These are phyloP conservation scores for Aspergillus brunneoviolaceus DNA, from an alignment of 2,329 filamentous ascomycete species.

Conservation along the genomic window DNA sequence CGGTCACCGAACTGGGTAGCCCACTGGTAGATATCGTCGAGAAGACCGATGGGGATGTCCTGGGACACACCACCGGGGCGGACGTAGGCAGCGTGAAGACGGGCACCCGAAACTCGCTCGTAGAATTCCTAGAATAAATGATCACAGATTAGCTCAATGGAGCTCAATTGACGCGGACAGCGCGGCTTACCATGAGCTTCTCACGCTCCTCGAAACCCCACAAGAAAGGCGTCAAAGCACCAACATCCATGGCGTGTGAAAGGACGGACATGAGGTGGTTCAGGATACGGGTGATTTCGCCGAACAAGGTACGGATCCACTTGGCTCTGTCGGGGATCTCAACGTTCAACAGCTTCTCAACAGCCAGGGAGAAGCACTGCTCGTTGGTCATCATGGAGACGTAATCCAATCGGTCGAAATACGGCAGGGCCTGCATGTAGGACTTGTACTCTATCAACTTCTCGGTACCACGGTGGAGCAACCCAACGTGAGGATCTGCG, in stretches of 20 bases:
- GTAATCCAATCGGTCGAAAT: slow-evolving; percentile 98
- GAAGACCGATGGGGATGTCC: slow-evolving; percentile 86
- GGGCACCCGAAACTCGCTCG: slow-evolving; percentile 96
- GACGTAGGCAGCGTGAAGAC: slow-evolving; percentile 95
- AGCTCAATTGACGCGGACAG: background rate
- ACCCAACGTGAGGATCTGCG: slow-evolving; percentile 92
- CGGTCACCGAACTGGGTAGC: slow-evolving; percentile 98
- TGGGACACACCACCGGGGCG: slow-evolving; percentile 95
- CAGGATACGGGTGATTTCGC: slow-evolving; percentile 86
- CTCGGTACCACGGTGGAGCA: slow-evolving; percentile 95
- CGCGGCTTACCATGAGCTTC: slow-evolving; percentile 85
- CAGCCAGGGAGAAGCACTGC: slow-evolving; percentile 91
- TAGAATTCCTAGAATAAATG: slow-evolving; percentile 82
- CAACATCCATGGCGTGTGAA: slow-evolving; percentile 98
- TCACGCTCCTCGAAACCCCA: slow-evolving; percentile 99
- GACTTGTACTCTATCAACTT: slow-evolving; percentile 99
- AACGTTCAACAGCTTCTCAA: slow-evolving; percentile 96
- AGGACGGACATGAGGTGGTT: slow-evolving; percentile 98
- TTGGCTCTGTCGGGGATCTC: slow-evolving; percentile 95
- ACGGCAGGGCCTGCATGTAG: slow-evolving; percentile 94
- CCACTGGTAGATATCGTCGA: slow-evolving; percentile 99
- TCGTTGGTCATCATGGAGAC: slow-evolving; percentile 99
- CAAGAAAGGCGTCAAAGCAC: slow-evolving; percentile 94
- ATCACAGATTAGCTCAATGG: slow-evolving; percentile 1
- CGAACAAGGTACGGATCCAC: slow-evolving; percentile 94